Percentiles rank a stretch among this genome's conserved stretches.
phyloP scores from a whole-genome alignment of 148 eudicot genomes.

The Heliamphora exappendiculata region DNA sequence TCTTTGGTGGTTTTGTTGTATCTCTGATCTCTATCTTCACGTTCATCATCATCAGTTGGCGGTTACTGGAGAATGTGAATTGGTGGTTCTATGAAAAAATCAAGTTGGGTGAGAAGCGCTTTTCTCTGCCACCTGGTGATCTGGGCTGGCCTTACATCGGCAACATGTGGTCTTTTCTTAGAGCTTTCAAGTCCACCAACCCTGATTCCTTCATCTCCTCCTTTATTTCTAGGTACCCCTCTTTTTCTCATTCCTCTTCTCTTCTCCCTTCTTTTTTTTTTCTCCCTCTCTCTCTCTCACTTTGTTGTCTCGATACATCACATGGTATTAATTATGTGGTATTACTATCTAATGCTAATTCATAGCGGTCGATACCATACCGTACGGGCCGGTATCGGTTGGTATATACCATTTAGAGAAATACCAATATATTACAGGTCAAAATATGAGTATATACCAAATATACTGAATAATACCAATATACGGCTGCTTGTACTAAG shows the following conservation, averaged over 20 bases:
- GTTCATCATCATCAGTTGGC: too few species aligned
- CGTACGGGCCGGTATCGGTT: too few species aligned
- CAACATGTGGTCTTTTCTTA: conserved; percentile 78
- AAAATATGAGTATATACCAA: too few species aligned
- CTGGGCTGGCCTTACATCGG: conserved; percentile 82
- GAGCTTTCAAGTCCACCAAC: conserved; percentile 67
- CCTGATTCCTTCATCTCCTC: conserved; percentile 70
- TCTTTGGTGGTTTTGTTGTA: conserved; percentile 16
- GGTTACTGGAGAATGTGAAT: conserved; percentile 35
- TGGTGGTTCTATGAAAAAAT: conserved; percentile 46
- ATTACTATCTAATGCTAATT: background rate
- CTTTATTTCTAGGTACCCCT: conserved; percentile 40
- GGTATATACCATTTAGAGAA: too few species aligned
- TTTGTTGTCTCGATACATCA: background rate
- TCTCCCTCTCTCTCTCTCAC: conserved; percentile 15
- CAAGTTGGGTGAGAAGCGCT: conserved; percentile 42
- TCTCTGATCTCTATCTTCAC: too few species aligned
- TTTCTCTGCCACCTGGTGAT: conserved; percentile 69
- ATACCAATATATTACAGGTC: too few species aligned
- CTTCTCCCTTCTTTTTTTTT: too few species aligned
- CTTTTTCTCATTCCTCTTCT: conserved; percentile 10
- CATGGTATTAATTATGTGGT: background rate
- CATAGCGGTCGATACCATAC: too few species aligned
- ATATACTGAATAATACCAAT: too few species aligned
- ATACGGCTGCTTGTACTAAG: too few species aligned